Evolutionary conservation across 176 grass and related monocot species (phyloP).

Genomic region (Zea luxurians): DNA sequence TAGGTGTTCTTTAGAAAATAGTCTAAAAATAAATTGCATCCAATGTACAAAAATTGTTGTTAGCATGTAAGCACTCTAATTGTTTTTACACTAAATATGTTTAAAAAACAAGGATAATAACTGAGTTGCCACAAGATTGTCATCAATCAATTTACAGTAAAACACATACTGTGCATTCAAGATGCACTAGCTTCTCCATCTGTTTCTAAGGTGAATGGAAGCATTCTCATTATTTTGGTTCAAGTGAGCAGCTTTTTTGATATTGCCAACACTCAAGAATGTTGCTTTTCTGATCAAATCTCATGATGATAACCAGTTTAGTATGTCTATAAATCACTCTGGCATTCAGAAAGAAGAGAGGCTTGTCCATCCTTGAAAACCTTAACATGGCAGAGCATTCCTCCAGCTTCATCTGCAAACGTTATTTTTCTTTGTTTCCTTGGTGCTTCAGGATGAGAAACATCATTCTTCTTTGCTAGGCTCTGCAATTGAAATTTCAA

Average conservation of each 20-base stretch:
- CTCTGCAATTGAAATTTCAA: slow-evolving; percentile 55
- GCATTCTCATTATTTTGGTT: background rate
- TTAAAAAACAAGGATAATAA: background rate
- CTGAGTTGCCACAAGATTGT: background rate
- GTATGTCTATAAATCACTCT: slow-evolving; percentile 30
- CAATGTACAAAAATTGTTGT: too few species aligned
- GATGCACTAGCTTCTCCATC: background rate
- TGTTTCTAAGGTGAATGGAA: background rate
- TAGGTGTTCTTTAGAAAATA: too few species aligned
- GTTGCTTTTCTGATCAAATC: background rate
- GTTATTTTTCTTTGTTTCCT: slow-evolving; percentile 70
- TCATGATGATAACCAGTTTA: background rate
- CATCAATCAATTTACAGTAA: slow-evolving; percentile 2
- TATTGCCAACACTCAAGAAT: background rate
- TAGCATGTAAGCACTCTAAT: too few species aligned
- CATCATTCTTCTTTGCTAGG: slow-evolving; percentile 46
- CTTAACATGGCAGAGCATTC: slow-evolving; percentile 75
- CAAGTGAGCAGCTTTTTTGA: background rate
- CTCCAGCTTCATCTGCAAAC: slow-evolving; percentile 92
- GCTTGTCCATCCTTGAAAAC: slow-evolving; percentile 50
- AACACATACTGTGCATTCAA: background rate
- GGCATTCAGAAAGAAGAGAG: slow-evolving; percentile 37
- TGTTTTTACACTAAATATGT: too few species aligned
- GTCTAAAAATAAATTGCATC: too few species aligned
- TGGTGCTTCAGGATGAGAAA: slow-evolving; percentile 29